phyloP scores from a whole-genome alignment of 495 filamentous ascomycete species.

The Neurospora sp. region DNA sequence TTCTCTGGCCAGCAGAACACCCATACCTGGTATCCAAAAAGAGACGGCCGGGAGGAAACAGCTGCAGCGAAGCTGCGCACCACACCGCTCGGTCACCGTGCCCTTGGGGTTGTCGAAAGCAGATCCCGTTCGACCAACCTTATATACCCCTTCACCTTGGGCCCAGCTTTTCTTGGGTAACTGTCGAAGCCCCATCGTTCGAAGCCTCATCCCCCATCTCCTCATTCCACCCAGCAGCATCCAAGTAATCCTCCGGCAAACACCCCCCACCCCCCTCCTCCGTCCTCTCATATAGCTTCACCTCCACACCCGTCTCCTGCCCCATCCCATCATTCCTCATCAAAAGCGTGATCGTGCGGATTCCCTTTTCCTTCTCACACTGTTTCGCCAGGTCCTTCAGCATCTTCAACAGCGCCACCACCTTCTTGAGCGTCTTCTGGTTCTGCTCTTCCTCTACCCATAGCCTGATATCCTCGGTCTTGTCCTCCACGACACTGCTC shows the following conservation, averaged over 20 bases:
- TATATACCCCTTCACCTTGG: background rate
- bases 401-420: conserved; percentile 6
- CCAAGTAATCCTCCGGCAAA: background rate
- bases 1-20: background rate
- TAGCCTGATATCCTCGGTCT: background rate
- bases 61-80: background rate
- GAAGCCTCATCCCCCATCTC: background rate
- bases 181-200: background rate
- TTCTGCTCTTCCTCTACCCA: background rate
- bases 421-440: background rate
- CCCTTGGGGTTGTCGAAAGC: background rate
- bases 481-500: background rate
- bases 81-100: background rate
- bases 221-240: background rate
- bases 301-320: background rate
- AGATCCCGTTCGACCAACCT: background rate
- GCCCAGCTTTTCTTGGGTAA: background rate
- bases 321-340: conserved; percentile 7
- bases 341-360: background rate
- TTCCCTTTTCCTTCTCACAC: background rate
- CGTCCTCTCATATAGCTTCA: conserved; percentile 2
- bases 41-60: background rate
- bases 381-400: background rate
- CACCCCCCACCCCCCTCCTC: conserved; percentile 1
- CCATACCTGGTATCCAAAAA: background rate